Percentiles rank a stretch among this genome's conserved stretches.
Conservation (phyloP, 2,329 filamentous ascomycete genomes). For the Pezicula carpinea region DNA sequence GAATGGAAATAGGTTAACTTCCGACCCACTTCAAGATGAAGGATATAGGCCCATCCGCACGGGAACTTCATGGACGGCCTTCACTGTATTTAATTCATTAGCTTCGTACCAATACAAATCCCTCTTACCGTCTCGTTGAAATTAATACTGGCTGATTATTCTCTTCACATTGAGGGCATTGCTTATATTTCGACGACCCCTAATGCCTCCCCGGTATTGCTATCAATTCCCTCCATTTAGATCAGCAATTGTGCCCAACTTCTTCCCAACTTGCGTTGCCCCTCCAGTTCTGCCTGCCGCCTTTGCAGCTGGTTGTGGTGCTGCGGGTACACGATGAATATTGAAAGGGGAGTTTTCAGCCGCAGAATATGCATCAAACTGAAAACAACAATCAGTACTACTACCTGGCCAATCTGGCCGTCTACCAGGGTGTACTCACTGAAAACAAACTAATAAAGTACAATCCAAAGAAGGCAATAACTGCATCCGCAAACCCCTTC, state of each 20-base stretch:
- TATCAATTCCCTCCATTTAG: conserved; percentile 9
- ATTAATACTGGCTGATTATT: too few species aligned
- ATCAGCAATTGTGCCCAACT: conserved; percentile 30
- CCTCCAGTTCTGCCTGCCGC: conserved; percentile 23
- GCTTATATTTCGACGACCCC: too few species aligned
- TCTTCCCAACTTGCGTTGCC: conserved; percentile 23
- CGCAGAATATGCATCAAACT: conserved; percentile 59
- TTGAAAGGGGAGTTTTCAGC: conserved; percentile 59
- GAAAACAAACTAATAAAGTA: conserved; percentile 60
- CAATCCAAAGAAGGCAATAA: conserved; percentile 54
- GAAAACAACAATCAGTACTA: conserved; percentile 1
- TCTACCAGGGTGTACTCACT: conserved; percentile 34
- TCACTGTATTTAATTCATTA: too few species aligned
- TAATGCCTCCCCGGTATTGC: not conserved
- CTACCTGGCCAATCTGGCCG: not conserved
- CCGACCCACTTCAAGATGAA: too few species aligned
- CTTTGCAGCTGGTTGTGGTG: conserved; percentile 20
- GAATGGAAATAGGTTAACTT: too few species aligned
- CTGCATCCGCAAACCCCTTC: conserved; percentile 41
- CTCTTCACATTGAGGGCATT: too few species aligned
- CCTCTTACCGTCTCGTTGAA: too few species aligned
- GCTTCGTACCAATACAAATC: too few species aligned
- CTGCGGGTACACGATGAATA: conserved; percentile 35
- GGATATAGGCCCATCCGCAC: too few species aligned
- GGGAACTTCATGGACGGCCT: too few species aligned